phyloP scores from a whole-genome alignment of 208 protist genomes.

The Blastocrithidia nonstop region DNA sequence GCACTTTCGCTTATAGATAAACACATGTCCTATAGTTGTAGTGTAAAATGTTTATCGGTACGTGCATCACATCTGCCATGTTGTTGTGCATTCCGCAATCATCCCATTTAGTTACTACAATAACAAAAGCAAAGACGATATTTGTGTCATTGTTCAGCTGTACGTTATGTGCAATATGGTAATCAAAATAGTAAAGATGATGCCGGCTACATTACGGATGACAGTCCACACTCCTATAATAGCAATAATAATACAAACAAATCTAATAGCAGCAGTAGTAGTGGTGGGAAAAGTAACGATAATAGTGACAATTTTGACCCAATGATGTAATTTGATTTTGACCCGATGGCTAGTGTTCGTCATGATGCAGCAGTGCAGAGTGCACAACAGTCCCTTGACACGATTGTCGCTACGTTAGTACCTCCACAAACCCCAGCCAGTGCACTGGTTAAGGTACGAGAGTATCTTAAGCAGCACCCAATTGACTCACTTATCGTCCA shows the following conservation, averaged over 20 bases:
- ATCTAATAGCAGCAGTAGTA: neutral
- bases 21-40: too few relatives aligned
- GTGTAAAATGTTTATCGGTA: too few relatives aligned
- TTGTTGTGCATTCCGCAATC: too few relatives aligned
- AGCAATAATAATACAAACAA: neutral
- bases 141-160: too few relatives aligned
- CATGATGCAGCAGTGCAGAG: constrained; percentile 57
- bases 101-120: too few relatives aligned
- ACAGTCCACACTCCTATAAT: too few relatives aligned
- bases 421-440: constrained; percentile 24
- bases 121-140: too few relatives aligned
- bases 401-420: constrained; percentile 31
- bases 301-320: neutral
- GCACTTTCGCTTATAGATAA: too few relatives aligned
- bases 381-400: constrained; percentile 38
- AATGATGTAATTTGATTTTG: constrained; percentile 46
- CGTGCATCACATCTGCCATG: too few relatives aligned
- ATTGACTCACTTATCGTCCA: constrained; percentile 60
- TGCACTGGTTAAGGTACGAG: constrained; percentile 30
- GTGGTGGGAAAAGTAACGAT: neutral
- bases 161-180: too few relatives aligned
- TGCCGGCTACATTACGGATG: too few relatives aligned
- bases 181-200: too few relatives aligned
- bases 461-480: constrained; percentile 59
- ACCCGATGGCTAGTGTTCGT: constrained; percentile 57